phyloP scores from a whole-genome alignment of 805 yeast genomes.

The Candida sithepensis region DNA sequence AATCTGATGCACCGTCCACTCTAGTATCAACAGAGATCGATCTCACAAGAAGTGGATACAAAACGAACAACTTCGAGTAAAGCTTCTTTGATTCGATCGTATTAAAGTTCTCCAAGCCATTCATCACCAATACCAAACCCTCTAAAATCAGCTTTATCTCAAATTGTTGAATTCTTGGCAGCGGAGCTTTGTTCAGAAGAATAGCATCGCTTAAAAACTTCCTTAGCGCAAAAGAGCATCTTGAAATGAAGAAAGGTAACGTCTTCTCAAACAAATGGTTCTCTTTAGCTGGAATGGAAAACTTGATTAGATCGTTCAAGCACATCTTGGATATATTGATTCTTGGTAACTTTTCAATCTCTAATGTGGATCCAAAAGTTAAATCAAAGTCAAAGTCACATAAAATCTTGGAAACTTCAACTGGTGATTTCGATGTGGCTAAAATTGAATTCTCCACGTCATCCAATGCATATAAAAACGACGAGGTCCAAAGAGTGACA shows the following conservation, averaged over 20 bases:
- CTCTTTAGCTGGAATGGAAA: constrained; percentile 31
- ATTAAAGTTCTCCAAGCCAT: constrained; percentile 2
- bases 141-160: constrained; percentile 52
- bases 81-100: constrained; percentile 1
- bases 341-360: constrained; percentile 41
- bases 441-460: constrained; percentile 42
- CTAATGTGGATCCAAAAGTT: constrained; percentile 62
- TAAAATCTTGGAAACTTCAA: constrained; percentile 36
- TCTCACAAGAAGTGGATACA: constrained; percentile 23
- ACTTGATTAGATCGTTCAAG: constrained; percentile 46
- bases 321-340: constrained; percentile 51
- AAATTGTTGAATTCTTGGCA: constrained; percentile 57
- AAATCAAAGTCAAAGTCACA: constrained; percentile 42
- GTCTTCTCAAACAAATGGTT: constrained; percentile 26
- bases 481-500: constrained; percentile 50
- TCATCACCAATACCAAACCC: constrained; percentile 34
- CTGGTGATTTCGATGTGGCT: constrained; percentile 22
- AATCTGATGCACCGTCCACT: constrained; percentile 15
- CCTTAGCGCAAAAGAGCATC: constrained; percentile 59
- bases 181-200: constrained; percentile 58
- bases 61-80: constrained; percentile 7
- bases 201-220: constrained; percentile 62
- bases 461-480: constrained; percentile 56
- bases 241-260: constrained; percentile 48
- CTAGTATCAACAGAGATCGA: constrained; percentile 16